A percentile compares a stretch with the other conserved stretches of the same genome.
Conservation (phyloP, 371 early-diverging fungal genomes). For the Batkoa obscura region DNA sequence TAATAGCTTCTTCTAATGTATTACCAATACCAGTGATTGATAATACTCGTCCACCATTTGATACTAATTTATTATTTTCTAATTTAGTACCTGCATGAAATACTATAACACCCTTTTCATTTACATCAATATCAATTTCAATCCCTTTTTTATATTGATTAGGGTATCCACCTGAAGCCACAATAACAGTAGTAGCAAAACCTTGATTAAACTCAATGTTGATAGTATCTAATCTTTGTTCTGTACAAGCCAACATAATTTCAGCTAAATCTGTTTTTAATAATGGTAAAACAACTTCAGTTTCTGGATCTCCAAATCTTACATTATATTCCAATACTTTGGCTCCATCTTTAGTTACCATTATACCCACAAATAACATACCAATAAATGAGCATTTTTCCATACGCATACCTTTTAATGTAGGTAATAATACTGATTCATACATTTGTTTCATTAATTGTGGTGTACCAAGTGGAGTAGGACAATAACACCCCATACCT, state of each 20-base stretch:
- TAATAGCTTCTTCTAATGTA: constrained; percentile 51
- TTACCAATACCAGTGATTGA: constrained; percentile 67
- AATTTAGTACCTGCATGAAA: constrained; percentile 86
- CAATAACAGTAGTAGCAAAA: constrained; percentile 76
- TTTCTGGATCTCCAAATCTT: constrained; percentile 96
- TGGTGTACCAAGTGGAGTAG: constrained; percentile 77
- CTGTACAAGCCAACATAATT: constrained; percentile 69
- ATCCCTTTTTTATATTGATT: constrained; percentile 65
- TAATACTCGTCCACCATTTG: constrained; percentile 90
- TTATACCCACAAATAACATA: constrained; percentile 87
- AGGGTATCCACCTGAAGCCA: constrained; percentile 87
- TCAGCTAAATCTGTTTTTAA: constrained; percentile 75
- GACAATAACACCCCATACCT: constrained; percentile 96
- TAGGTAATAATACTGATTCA: constrained; percentile 63
- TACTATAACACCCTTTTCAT: constrained; percentile 33
- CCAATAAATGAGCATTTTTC: constrained; percentile 95
- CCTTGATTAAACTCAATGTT: constrained; percentile 43
- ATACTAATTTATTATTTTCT: constrained; percentile 36
- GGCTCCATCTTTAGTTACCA: constrained; percentile 75
- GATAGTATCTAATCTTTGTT: constrained; percentile 81
- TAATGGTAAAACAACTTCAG: constrained; percentile 83
- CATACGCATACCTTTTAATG: constrained; percentile 87
- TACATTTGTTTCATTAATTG: constrained; percentile 50
- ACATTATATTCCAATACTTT: constrained; percentile 94
- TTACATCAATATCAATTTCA: constrained; percentile 37